Evolutionary conservation across 148 eudicot species (phyloP).

Genomic region (Tetragonia tetragonoides): DNA sequence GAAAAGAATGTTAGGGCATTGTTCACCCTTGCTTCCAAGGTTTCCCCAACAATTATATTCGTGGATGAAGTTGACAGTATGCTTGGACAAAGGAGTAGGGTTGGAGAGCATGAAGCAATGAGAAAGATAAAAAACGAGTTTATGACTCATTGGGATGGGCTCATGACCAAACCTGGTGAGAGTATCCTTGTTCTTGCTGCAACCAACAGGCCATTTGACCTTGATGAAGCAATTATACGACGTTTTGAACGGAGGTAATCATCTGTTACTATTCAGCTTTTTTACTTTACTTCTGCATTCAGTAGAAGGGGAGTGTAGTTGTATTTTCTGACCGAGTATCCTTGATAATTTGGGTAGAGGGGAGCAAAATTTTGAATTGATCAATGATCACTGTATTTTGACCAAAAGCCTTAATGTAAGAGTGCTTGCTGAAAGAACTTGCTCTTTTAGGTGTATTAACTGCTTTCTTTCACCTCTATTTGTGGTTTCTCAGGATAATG

Average conservation of each 20-base stretch:
- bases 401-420: background rate
- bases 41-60: slow-evolving; percentile 89
- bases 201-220: slow-evolving; percentile 95
- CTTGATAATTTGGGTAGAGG: background rate
- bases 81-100: slow-evolving; percentile 83
- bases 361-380: background rate
- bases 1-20: slow-evolving; percentile 91
- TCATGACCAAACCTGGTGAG: slow-evolving; percentile 69
- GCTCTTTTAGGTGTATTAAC: background rate
- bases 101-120: slow-evolving; percentile 98
- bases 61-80: slow-evolving; percentile 98
- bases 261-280: background rate
- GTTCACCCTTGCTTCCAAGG: slow-evolving; percentile 88
- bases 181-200: slow-evolving; percentile 94
- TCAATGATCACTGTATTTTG: background rate
- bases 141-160: slow-evolving; percentile 96
- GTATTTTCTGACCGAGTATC: background rate
- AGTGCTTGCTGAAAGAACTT: too few species aligned
- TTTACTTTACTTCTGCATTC: background rate
- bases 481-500: slow-evolving; percentile 54
- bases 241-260: slow-evolving; percentile 89
- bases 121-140: slow-evolving; percentile 93
- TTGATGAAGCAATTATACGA: slow-evolving; percentile 96
- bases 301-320: background rate
- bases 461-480: background rate